phyloP scores from a whole-genome alignment of 2,329 filamentous ascomycete genomes.

The Talaromyces sp. region DNA sequence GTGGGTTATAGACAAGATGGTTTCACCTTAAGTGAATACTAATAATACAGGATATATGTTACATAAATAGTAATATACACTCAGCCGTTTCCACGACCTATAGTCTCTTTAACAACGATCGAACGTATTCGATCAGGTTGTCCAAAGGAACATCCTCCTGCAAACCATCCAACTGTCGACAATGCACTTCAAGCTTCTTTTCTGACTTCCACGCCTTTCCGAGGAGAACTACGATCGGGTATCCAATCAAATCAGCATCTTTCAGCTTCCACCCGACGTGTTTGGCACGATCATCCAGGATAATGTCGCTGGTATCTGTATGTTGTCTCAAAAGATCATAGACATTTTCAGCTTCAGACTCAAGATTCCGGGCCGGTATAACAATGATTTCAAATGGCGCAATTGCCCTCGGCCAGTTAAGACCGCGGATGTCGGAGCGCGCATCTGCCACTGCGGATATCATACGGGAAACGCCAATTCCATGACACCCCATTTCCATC shows the following conservation, averaged over 20 bases:
- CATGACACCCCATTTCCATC: constrained; percentile 93
- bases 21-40: not conserved
- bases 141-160: constrained; percentile 55
- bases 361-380: constrained; percentile 49
- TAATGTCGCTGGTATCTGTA: constrained; percentile 47
- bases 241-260: constrained; percentile 85
- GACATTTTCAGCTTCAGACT: constrained; percentile 50
- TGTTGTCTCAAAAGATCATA: constrained; percentile 55
- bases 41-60: constrained; percentile 4
- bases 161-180: constrained; percentile 57
- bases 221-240: constrained; percentile 75
- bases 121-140: constrained; percentile 46
- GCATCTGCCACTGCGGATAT: constrained; percentile 80
- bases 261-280: constrained; percentile 77
- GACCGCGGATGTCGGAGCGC: constrained; percentile 63
- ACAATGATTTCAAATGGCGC: constrained; percentile 77
- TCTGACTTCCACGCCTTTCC: constrained; percentile 63
- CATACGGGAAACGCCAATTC: constrained; percentile 87
- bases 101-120: constrained; percentile 47
- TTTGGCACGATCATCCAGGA: constrained; percentile 68
- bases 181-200: constrained; percentile 69
- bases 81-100: constrained; percentile 30
- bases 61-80: constrained; percentile 9
- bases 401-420: constrained; percentile 84
- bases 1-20: not conserved